phyloP scores from a whole-genome alignment of 352 stramenopile species.

The Globisporangium sylvaticum region DNA sequence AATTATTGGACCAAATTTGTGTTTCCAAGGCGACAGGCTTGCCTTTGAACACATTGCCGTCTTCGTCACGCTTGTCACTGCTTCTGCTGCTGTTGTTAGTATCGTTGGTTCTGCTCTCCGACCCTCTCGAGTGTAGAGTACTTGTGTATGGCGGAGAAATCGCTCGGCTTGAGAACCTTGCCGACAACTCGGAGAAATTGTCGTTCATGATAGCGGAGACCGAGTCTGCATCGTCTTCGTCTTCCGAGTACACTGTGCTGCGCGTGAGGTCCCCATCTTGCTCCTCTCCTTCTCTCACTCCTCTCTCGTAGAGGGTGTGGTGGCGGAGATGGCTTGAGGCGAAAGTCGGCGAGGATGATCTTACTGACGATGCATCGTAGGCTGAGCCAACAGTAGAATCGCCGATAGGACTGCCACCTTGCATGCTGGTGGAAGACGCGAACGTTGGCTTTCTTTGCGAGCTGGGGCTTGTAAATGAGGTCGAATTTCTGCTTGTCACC shows the following conservation, averaged over 20 bases:
- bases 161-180: not conserved
- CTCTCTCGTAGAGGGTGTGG: not conserved
- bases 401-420: too few relatives aligned
- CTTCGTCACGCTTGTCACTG: not conserved
- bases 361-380: not conserved
- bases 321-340: not conserved
- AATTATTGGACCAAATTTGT: not conserved
- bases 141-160: not conserved
- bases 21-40: not conserved
- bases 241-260: not conserved
- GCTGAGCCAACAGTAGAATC: not conserved
- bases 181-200: not conserved
- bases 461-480: not conserved
- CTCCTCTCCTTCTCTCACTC: not conserved
- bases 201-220: constrained; percentile 3
- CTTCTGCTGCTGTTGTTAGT: not conserved
- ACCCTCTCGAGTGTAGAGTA: not conserved
- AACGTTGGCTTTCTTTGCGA: not conserved
- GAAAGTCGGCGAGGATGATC: not conserved
- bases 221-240: not conserved
- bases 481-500: not conserved
- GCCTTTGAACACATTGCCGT: constrained; percentile 25
- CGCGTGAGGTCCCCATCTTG: not conserved
- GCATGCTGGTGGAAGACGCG: not conserved
- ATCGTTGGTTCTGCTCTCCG: not conserved